These are phyloP conservation scores for Monilinia laxa DNA, from an alignment of 2,329 filamentous ascomycete species.

Conservation along the genomic window DNA sequence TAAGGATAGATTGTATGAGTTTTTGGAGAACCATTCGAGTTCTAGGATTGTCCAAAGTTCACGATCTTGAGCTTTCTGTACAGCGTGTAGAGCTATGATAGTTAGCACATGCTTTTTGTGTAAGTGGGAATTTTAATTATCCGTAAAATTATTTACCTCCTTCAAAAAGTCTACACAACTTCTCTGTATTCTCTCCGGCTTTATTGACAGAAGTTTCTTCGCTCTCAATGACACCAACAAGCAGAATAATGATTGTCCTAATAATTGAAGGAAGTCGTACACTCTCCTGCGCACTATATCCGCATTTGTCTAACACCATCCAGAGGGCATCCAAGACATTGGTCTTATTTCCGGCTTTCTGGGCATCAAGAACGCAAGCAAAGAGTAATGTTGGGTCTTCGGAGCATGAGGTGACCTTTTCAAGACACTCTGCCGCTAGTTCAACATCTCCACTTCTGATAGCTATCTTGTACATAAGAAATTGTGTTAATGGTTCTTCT, in stretches of 20 bases:
- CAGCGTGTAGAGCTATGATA: conserved; percentile 37
- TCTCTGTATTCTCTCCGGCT: conserved; percentile 40
- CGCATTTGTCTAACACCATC: conserved; percentile 57
- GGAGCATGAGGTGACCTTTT: conserved; percentile 53
- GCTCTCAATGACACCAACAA: conserved; percentile 46
- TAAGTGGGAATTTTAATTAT: accelerated
- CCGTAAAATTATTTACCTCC: conserved; percentile 41
- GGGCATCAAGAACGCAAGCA: conserved; percentile 76
- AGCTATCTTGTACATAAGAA: conserved; percentile 73
- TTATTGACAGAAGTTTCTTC: background rate
- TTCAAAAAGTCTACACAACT: conserved; percentile 58
- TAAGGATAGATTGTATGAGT: conserved; percentile 75
- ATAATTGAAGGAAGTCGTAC: conserved; percentile 64
- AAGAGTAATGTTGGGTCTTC: conserved; percentile 67
- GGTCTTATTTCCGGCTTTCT: conserved; percentile 59
- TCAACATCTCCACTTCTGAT: conserved; percentile 58
- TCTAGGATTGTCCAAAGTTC: conserved; percentile 60
- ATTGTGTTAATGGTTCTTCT: conserved; percentile 65
- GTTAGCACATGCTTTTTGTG: conserved; percentile 13
- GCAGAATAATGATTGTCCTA: conserved; percentile 57
- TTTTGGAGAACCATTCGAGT: conserved; percentile 81
- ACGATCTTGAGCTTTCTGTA: conserved; percentile 44
- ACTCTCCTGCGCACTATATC: conserved; percentile 48
- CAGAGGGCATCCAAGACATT: conserved; percentile 61
- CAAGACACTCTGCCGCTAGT: conserved; percentile 62